Base-by-base conservation (phyloP, 2,329 filamentous ascomycete species). In the Colletotrichum theobromicola region DNA sequence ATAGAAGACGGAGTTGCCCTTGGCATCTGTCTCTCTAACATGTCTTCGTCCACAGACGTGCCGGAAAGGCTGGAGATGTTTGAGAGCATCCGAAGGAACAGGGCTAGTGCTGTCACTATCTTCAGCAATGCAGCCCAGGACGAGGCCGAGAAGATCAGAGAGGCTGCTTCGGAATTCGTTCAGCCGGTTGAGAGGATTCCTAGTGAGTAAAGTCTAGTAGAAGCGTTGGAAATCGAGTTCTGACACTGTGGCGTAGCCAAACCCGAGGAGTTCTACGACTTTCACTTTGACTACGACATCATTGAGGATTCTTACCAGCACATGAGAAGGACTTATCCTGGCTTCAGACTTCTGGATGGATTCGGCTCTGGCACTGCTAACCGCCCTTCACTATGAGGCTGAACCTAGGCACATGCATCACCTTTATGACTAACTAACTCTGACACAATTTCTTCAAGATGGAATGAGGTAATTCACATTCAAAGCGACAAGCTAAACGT, bases 71-170 rank as follows among this genome's bases (percentile, higher is more conserved):
- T 83, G 4, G 55, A 73, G 13, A 42, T 81, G 5, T 83, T 81
- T 35, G 77, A 79, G 18, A 64, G 66, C 2, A 68, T 81, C 9
- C 79, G 81, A 0, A 73, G 79, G 16, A 80, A 81, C 60, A 74
- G 83, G 24, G 81, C 83, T 3, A 82, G 82, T 18, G 81, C 78
- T 2, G 81, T 85, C 26, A 84, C 85, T 57, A 80, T 86, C 34
- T 80, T 87, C 68, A 83, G 82, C 57, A 84, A 85, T 57, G 82
- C 82, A 2, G 84, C 83, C 2, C 80, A 82, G 37, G 83, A 84
- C 42, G 79, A 84, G 67, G 70, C 79, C 0, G 75, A 79, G 35
- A 78, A 80, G 55, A 81, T 84, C 10, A 74, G 76, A 8, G 76
- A 79, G 15, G 72, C 72, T 6, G 72, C 72, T 1, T 75, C 62